A percentile compares a stretch with the other conserved stretches of the same genome.
Evolutionary conservation across 768 basidiomycete genomes (phyloP).

Genomic region (Piloderma croceum): DNA sequence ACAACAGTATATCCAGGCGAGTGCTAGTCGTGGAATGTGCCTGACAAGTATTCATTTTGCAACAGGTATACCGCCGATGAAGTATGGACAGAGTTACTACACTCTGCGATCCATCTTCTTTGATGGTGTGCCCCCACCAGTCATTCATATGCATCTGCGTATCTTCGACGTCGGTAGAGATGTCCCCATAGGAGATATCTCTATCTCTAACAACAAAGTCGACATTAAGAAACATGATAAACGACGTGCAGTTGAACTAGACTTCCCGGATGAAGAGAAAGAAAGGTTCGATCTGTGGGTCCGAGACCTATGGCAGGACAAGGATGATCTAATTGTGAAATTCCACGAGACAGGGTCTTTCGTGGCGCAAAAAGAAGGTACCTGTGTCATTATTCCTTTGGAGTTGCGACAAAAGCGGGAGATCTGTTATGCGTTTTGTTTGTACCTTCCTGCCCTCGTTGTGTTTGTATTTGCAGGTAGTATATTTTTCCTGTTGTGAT

Average conservation of each 20-base stretch:
- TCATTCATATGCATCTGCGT: constrained; percentile 82
- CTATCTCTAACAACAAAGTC: constrained; percentile 29
- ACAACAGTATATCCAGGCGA: constrained; percentile 88
- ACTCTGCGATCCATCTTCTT: constrained; percentile 87
- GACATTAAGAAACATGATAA: constrained; percentile 22
- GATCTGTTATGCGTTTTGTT: constrained; percentile 62
- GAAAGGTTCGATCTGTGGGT: constrained; percentile 79
- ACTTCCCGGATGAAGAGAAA: constrained; percentile 55
- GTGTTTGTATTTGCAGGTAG: too few relatives aligned
- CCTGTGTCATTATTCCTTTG: constrained; percentile 51
- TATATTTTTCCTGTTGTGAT: too few relatives aligned
- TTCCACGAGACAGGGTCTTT: constrained; percentile 56
- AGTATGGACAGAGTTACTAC: constrained; percentile 85
- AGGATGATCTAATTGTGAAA: constrained; percentile 71
- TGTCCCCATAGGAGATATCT: constrained; percentile 65
- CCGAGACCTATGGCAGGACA: constrained; percentile 72
- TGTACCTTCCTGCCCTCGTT: constrained; percentile 54
- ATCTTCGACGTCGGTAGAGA: constrained; percentile 62
- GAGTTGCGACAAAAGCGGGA: constrained; percentile 50
- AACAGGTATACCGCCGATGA: constrained; percentile 70
- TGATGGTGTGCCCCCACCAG: constrained; percentile 73
- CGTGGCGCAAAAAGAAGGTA: constrained; percentile 17
- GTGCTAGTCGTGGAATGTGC: too few relatives aligned
- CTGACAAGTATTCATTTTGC: too few relatives aligned
- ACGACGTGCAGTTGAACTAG: constrained; percentile 34